Evolutionary conservation across 1,284 basidiomycete genomes (phyloP).

Genomic region (Ganoderma boninense): DNA sequence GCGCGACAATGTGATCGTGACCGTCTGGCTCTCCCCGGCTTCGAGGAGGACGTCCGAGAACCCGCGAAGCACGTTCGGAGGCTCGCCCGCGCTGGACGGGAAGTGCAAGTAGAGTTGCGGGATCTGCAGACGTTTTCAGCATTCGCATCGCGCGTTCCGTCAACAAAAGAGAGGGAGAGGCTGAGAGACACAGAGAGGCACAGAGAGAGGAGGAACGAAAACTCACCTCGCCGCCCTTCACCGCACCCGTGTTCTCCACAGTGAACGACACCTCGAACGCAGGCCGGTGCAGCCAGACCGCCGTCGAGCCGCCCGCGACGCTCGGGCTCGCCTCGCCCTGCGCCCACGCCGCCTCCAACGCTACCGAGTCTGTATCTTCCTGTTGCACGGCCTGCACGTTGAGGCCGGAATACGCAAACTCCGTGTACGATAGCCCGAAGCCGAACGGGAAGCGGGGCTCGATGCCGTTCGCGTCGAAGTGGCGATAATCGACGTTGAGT

Average conservation of each 20-base stretch:
- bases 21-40: constrained; percentile 45
- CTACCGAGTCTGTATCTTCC: constrained; percentile 43
- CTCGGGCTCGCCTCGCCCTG: constrained; percentile 6
- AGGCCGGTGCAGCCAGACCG: constrained; percentile 72
- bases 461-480: constrained; percentile 74
- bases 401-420: constrained; percentile 73
- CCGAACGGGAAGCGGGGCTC: constrained; percentile 82
- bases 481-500: constrained; percentile 79
- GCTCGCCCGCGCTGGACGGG: constrained; percentile 49
- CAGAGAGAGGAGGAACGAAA: no score
- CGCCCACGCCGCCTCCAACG: constrained; percentile 61
- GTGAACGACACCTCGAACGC: constrained; percentile 65
- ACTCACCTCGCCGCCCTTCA: constrained; percentile 63
- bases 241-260: constrained; percentile 64
- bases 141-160: no score
- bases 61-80: constrained; percentile 53
- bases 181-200: no score
- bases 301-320: constrained; percentile 59
- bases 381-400: constrained; percentile 49
- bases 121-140: constrained; percentile 38
- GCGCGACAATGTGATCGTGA: constrained; percentile 50
- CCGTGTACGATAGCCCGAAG: constrained; percentile 86
- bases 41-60: constrained; percentile 53
- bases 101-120: constrained; percentile 56
- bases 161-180: no score